Conservation (phyloP, 768 basidiomycete species). For the Podaxis sp. region DNA sequence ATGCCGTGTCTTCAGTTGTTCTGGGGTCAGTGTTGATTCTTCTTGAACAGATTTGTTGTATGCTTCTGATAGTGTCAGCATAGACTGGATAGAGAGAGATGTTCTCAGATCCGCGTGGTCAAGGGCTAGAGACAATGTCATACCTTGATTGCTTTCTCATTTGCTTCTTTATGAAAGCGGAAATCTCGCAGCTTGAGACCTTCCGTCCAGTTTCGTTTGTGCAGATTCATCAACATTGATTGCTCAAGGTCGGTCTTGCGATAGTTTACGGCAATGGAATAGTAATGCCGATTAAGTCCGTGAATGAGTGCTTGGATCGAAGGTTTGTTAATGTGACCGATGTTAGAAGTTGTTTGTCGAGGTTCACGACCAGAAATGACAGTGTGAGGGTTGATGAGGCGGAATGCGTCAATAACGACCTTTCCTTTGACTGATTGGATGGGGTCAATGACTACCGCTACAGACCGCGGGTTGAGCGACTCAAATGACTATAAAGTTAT, state of each 20-base stretch:
- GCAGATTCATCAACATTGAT: constrained; percentile 97
- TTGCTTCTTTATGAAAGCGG: constrained; percentile 78
- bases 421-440: constrained; percentile 99
- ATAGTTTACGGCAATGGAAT: constrained; percentile 96
- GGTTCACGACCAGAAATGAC: constrained; percentile 92
- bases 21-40: constrained; percentile 89
- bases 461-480: constrained; percentile 86
- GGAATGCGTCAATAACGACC: constrained; percentile 98
- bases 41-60: constrained; percentile 99
- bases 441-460: constrained; percentile 96
- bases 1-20: constrained; percentile 95
- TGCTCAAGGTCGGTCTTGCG: constrained; percentile 98
- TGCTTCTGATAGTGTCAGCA: constrained; percentile 87
- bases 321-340: constrained; percentile 99
- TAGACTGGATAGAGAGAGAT: constrained; percentile 51
- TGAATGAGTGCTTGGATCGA: constrained; percentile 98
- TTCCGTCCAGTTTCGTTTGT: constrained; percentile 99
- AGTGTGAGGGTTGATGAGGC: constrained; percentile 88
- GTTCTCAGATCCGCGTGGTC: constrained; percentile 13
- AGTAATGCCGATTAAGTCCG: constrained; percentile 96
- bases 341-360: constrained; percentile 95
- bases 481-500: constrained; percentile 80
- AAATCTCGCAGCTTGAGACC: constrained; percentile 92
- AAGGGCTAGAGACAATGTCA: constrained; percentile 15
- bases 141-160: constrained; percentile 95